Conservation (phyloP, 2,329 filamentous ascomycete genomes). For the Pleoardoris graminearum region DNA sequence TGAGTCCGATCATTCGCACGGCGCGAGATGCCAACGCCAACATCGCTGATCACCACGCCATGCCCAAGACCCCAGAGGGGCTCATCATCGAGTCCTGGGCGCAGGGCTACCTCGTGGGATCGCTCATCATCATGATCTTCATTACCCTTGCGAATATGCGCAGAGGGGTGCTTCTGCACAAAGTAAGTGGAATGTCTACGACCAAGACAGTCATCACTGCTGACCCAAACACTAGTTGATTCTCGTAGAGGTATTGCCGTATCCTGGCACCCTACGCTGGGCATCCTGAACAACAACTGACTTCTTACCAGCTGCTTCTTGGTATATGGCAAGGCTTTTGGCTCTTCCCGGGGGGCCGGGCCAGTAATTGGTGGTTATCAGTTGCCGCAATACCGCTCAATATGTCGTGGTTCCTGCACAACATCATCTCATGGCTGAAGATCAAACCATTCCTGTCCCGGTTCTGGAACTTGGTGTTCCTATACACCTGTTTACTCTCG, state of each 20-base stretch:
- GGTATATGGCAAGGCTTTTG: conserved; percentile 63
- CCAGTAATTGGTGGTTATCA: conserved; percentile 67
- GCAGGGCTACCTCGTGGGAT: conserved; percentile 47
- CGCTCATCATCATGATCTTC: conserved; percentile 53
- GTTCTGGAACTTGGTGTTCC: conserved; percentile 58
- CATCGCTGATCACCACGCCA: conserved; percentile 12
- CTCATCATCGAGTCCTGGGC: conserved; percentile 48
- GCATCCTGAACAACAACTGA: conserved; percentile 14
- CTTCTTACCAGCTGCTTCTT: conserved; percentile 53
- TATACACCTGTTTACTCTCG: conserved; percentile 60
- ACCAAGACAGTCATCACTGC: conserved; percentile 5
- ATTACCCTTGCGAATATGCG: conserved; percentile 56
- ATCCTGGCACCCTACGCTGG: no score
- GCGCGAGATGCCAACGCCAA: conserved; percentile 1
- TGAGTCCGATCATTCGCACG: conserved; percentile 5
- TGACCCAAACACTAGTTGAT: conserved; percentile 45
- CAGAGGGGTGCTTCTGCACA: conserved; percentile 52
- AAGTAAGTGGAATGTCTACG: conserved; percentile 30
- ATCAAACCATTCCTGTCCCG: conserved; percentile 62
- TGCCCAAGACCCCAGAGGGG: conserved; percentile 36
- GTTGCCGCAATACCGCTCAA: conserved; percentile 64
- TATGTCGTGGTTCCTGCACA: conserved; percentile 66
- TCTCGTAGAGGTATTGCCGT: conserved; percentile 49
- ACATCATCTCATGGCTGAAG: conserved; percentile 70
- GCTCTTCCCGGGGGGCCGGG: conserved; percentile 59